A percentile compares a stretch with the other conserved stretches of the same genome.
Conservation (phyloP, 176 grass and related monocot species). For the Carex parvula region DNA sequence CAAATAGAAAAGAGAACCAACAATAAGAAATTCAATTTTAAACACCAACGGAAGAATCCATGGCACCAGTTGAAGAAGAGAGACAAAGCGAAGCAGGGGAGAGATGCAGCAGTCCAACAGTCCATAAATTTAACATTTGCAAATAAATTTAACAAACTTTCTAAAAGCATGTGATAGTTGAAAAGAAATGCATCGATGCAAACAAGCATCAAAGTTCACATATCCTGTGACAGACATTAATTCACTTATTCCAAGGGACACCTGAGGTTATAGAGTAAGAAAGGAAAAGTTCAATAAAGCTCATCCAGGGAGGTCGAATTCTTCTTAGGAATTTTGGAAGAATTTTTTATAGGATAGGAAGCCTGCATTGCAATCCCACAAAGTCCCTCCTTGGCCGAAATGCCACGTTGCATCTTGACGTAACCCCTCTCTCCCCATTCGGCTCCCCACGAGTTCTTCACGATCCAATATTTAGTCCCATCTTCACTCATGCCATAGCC, state of each 20-base stretch:
- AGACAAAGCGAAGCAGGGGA: too few relatives aligned
- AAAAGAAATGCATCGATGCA: not conserved
- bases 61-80: too few relatives aligned
- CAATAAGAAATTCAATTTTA: too few relatives aligned
- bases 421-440: conserved; percentile 59
- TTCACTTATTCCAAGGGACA: not conserved
- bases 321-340: not conserved
- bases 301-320: conserved; percentile 1
- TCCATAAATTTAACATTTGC: too few relatives aligned
- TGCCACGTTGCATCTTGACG: conserved; percentile 51
- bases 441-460: conserved; percentile 70
- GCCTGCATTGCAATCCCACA: conserved; percentile 68
- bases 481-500: conserved; percentile 37
- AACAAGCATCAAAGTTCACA: not conserved
- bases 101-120: too few relatives aligned
- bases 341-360: conserved; percentile 38
- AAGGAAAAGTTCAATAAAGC: not conserved
- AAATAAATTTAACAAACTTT: not conserved
- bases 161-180: not conserved
- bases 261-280: not conserved
- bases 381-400: conserved; percentile 49
- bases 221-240: not conserved
- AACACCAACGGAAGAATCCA: too few relatives aligned
- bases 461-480: conserved; percentile 49
- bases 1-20: too few relatives aligned